Evolutionary conservation across 169 alveolate species (phyloP).

Genomic region (Amoebophrya sp.): DNA sequence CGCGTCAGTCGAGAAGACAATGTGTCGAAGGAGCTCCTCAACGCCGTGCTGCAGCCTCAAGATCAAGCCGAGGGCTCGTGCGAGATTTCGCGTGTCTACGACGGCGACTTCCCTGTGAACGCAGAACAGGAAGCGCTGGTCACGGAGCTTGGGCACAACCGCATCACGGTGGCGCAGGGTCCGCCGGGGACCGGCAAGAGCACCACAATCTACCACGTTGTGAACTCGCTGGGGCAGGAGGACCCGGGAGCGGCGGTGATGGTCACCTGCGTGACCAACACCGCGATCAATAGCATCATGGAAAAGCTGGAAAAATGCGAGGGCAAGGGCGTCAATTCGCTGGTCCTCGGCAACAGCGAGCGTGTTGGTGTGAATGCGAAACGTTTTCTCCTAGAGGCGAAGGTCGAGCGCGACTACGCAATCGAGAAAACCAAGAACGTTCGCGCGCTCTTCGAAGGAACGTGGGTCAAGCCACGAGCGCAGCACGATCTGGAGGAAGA

Average conservation of each 20-base stretch:
- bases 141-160: not conserved
- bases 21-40: not conserved
- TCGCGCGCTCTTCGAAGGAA: not conserved
- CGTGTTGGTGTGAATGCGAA: not conserved
- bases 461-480: not conserved
- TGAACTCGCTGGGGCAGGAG: not conserved
- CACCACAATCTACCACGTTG: slow-evolving; percentile 8
- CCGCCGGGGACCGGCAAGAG: slow-evolving; percentile 15
- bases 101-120: not conserved
- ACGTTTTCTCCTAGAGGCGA: not conserved
- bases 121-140: not conserved
- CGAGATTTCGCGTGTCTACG: not conserved
- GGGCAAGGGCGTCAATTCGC: not conserved
- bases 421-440: not conserved
- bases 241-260: not conserved
- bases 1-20: not conserved
- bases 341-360: not conserved
- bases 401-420: not conserved
- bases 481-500: not conserved
- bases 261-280: not conserved
- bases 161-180: not conserved
- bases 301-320: not conserved
- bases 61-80: not conserved
- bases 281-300: not conserved
- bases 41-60: not conserved